A percentile compares a stretch with the other conserved stretches of the same genome.
These are phyloP conservation scores for Lachnellula occidentalis DNA, from an alignment of 2,329 filamentous ascomycete genomes.

Conservation along the genomic window DNA sequence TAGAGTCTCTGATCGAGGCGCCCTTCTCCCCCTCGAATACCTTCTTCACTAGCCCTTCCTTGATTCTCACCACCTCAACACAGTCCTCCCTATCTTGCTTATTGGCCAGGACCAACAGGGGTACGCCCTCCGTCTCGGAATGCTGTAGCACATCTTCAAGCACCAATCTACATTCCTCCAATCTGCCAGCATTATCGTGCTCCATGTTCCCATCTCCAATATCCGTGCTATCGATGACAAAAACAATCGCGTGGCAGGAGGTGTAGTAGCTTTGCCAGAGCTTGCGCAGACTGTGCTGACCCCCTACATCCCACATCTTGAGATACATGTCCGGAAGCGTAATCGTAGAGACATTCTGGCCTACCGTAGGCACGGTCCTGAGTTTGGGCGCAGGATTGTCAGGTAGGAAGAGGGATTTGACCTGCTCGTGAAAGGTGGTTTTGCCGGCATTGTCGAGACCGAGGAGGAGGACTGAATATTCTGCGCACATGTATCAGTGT, in stretches of 20 bases:
- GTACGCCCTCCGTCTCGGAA: constrained; percentile 84
- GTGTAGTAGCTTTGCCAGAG: constrained; percentile 96
- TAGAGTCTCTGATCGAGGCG: constrained; percentile 76
- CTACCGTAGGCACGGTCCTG: constrained; percentile 93
- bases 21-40: constrained; percentile 95
- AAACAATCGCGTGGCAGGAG: constrained; percentile 92
- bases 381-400: constrained; percentile 57
- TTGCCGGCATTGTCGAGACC: constrained; percentile 98
- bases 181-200: constrained; percentile 47
- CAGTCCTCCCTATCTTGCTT: constrained; percentile 98
- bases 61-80: constrained; percentile 94
- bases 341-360: constrained; percentile 93
- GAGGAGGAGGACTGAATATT: constrained; percentile 95
- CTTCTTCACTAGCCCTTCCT: constrained; percentile 90
- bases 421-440: constrained; percentile 94
- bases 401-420: constrained; percentile 79
- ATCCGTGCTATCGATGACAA: constrained; percentile 93
- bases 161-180: constrained; percentile 85
- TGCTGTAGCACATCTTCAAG: constrained; percentile 86
- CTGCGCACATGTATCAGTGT: constrained; percentile 38
- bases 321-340: constrained; percentile 91
- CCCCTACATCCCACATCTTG: constrained; percentile 97
- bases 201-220: constrained; percentile 64
- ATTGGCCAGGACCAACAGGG: constrained; percentile 87
- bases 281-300: constrained; percentile 80